phyloP scores from a whole-genome alignment of 805 yeast genomes.

The Candida ficus region DNA sequence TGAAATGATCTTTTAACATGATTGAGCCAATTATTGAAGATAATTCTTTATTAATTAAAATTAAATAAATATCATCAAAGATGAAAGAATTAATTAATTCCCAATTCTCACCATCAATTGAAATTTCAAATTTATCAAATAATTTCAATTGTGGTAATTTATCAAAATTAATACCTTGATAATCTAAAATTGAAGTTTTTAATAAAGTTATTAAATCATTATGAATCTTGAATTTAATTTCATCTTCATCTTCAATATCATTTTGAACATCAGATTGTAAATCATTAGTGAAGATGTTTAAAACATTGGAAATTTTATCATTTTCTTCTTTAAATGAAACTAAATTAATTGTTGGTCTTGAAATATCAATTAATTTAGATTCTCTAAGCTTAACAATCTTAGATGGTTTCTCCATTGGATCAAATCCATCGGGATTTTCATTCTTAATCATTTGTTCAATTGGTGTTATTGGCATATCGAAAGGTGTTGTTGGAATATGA shows the following conservation, averaged over 20 bases:
- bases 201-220: constrained; percentile 7
- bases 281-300: constrained; percentile 21
- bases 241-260: constrained; percentile 3
- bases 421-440: constrained; percentile 16
- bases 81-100: constrained; percentile 30
- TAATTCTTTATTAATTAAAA: constrained; percentile 23
- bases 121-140: constrained; percentile 39
- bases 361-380: constrained; percentile 5
- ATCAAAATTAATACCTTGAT: constrained; percentile 12
- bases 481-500: constrained; percentile 9
- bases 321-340: constrained; percentile 8
- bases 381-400: too few relatives aligned
- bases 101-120: constrained; percentile 41
- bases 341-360: constrained; percentile 11
- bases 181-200: constrained; percentile 2
- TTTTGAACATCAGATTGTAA: constrained; percentile 1
- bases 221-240: constrained; percentile 14
- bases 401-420: too few relatives aligned
- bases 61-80: constrained; percentile 27
- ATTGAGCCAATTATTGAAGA: constrained; percentile 36
- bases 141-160: constrained; percentile 27
- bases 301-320: constrained; percentile 10
- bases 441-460: constrained; percentile 18
- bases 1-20: constrained; percentile 32
- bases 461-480: constrained; percentile 21